A percentile compares a stretch with the other conserved stretches of the same genome.
Conservation (phyloP, 345 rosid species). For the Eucalyptus guilfoylei region DNA sequence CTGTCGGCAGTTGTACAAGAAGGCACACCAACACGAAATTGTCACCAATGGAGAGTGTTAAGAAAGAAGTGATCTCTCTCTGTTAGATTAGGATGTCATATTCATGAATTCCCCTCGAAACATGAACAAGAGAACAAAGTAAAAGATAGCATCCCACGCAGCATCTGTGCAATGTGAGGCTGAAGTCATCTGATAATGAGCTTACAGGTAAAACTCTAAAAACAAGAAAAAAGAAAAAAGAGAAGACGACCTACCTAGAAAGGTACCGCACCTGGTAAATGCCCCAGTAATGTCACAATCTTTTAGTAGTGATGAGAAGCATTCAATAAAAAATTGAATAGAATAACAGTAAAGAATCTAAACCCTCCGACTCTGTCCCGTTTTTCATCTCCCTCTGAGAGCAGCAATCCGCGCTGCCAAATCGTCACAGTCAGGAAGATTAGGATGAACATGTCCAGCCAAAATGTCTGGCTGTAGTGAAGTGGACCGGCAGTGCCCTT, state of each 20-base stretch:
- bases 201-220: background rate
- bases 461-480: slow-evolving; percentile 14
- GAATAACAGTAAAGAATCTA: background rate
- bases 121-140: background rate
- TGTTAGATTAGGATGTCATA: background rate
- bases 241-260: background rate
- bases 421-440: slow-evolving; percentile 45
- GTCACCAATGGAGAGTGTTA: background rate
- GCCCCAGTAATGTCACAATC: background rate
- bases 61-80: background rate
- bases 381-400: slow-evolving; percentile 4
- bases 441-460: slow-evolving; percentile 35
- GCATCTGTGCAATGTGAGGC: background rate
- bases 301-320: background rate
- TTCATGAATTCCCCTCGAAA: background rate
- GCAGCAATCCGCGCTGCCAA: slow-evolving; percentile 35
- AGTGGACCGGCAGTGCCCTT: slow-evolving; percentile 10
- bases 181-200: background rate
- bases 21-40: background rate
- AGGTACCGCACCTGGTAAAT: background rate
- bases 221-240: background rate
- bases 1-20: background rate
- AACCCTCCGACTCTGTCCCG: background rate
- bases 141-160: background rate
- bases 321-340: background rate